Percentiles rank a stretch among this genome's conserved stretches.
Evolutionary conservation across 805 yeast genomes (phyloP).

Genomic region (Candida quercuum): DNA sequence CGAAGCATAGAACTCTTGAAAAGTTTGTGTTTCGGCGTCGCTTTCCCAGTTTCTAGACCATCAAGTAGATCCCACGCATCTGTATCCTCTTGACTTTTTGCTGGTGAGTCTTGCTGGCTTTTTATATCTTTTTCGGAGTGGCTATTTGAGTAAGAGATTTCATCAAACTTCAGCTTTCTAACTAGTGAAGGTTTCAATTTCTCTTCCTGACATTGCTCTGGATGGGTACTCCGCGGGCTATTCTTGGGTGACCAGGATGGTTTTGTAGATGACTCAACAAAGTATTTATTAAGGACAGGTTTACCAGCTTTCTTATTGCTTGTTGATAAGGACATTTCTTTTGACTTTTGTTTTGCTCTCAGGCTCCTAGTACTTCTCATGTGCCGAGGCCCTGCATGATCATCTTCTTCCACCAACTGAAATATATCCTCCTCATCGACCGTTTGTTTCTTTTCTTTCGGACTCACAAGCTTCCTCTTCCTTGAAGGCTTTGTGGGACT

Average conservation of each 20-base stretch:
- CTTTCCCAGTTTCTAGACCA: conserved; percentile 3
- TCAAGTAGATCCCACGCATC: conserved; percentile 7
- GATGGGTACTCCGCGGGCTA: background rate
- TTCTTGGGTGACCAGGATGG: conserved; percentile 19
- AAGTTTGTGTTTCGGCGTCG: conserved; percentile 2
- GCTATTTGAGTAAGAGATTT: background rate
- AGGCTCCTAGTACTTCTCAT: background rate
- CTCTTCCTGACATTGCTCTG: background rate
- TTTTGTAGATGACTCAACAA: conserved; percentile 19
- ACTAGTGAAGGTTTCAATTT: background rate
- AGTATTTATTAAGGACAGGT: conserved; percentile 8
- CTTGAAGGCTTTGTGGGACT: conserved; percentile 1
- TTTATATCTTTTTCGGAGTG: background rate
- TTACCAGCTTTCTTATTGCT: no score
- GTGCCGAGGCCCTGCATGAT: no score
- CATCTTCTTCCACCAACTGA: background rate
- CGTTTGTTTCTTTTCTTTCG: background rate
- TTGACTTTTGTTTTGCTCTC: background rate
- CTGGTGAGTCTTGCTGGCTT: no score
- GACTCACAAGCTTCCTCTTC: background rate
- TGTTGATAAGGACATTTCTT: background rate
- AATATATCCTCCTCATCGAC: background rate
- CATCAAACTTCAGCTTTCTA: background rate
- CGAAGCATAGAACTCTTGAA: conserved; percentile 3
- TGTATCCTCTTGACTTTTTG: background rate